Conservation (phyloP, 148 eudicot species). For the Polygonum maritimum region DNA sequence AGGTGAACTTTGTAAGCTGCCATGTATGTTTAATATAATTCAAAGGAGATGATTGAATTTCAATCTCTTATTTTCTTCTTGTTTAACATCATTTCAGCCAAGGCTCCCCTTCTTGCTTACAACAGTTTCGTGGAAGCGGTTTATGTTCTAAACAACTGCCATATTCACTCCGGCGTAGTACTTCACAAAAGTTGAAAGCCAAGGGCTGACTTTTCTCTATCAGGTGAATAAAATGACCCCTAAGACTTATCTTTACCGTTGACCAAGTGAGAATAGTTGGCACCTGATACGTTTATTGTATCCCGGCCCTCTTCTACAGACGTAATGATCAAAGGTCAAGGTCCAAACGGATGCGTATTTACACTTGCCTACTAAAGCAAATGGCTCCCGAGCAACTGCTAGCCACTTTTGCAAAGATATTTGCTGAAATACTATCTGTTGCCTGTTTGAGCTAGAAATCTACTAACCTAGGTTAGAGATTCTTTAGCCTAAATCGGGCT, state of each 20-base stretch:
- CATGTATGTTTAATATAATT: not conserved
- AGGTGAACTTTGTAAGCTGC: conserved; percentile 31
- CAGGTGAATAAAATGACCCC: conserved; percentile 27
- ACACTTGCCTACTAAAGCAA: conserved; percentile 76
- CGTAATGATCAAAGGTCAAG: conserved; percentile 75
- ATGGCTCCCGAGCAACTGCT: conserved; percentile 96
- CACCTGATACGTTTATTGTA: not conserved
- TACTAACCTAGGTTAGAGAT: too few species aligned
- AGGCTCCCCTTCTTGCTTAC: conserved; percentile 96
- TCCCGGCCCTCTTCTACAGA: conserved; percentile 26
- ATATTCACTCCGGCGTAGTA: conserved; percentile 56
- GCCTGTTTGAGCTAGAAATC: too few species aligned
- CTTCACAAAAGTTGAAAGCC: conserved; percentile 38
- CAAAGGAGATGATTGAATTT: not conserved
- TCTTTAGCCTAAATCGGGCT: too few species aligned
- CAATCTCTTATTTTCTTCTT: conserved; percentile 9
- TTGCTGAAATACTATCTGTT: conserved; percentile 94
- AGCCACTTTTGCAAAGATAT: conserved; percentile 92
- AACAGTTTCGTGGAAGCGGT: conserved; percentile 96
- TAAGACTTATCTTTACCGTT: not conserved
- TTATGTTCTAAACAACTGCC: conserved; percentile 83
- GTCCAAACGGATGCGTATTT: conserved; percentile 82
- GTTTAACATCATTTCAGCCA: conserved; percentile 41
- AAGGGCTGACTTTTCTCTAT: conserved; percentile 61
- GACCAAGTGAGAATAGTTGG: not conserved